A percentile compares a stretch with the other conserved stretches of the same genome.
phyloP scores from a whole-genome alignment of 2,329 filamentous ascomycete species.

The Apiospora pterosperma region DNA sequence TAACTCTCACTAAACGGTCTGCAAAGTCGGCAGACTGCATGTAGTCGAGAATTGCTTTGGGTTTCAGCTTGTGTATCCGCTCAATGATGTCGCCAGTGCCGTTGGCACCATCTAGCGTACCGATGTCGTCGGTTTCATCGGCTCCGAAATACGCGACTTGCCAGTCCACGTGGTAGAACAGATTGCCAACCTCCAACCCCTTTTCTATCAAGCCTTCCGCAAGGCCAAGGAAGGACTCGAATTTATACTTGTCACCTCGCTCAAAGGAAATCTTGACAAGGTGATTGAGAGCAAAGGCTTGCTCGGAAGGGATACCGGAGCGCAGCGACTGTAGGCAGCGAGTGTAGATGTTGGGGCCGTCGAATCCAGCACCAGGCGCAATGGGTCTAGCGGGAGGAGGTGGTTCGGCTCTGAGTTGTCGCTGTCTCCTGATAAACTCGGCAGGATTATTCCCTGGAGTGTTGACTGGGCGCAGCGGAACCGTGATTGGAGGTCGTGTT shows the following conservation, averaged over 20 bases:
- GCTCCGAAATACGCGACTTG: conserved; percentile 63
- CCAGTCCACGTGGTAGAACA: conserved; percentile 85
- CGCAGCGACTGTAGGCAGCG: conserved; percentile 81
- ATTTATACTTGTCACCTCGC: conserved; percentile 91
- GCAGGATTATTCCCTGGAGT: conserved; percentile 72
- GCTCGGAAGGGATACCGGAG: conserved; percentile 74
- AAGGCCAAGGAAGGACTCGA: conserved; percentile 84
- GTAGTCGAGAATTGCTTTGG: conserved; percentile 60
- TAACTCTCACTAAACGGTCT: conserved; percentile 71
- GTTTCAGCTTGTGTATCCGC: conserved; percentile 62
- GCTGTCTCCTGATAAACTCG: conserved; percentile 60
- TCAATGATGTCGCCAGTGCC: conserved; percentile 72
- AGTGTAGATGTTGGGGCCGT: conserved; percentile 87
- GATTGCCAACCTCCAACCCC: conserved; percentile 69
- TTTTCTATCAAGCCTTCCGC: conserved; percentile 87
- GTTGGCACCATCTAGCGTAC: conserved; percentile 51
- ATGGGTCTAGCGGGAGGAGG: conserved; percentile 21
- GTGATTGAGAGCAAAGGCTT: conserved; percentile 91
- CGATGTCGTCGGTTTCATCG: conserved; percentile 51
- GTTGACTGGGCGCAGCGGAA: conserved; percentile 68
- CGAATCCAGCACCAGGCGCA: conserved; percentile 50
- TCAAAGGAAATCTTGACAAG: conserved; percentile 94
- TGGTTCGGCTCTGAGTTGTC: conserved; percentile 27
- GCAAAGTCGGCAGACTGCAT: conserved; percentile 70
- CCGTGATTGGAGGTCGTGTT: conserved; percentile 57